Conservation (phyloP, 148 eudicot species). For the Rhododendron henanense region DNA sequence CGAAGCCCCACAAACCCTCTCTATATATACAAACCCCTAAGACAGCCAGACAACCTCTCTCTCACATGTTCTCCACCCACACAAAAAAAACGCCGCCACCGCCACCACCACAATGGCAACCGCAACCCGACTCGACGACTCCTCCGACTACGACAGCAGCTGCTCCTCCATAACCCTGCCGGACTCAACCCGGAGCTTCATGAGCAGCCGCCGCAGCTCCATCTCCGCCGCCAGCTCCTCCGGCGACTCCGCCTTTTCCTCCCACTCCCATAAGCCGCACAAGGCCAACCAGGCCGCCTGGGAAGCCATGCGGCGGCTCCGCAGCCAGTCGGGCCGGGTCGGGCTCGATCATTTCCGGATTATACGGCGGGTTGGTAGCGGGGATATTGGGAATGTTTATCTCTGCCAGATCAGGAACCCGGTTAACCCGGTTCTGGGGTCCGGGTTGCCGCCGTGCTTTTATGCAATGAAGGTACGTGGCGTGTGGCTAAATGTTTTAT, state of each 20-base stretch:
- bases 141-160: constrained; percentile 64
- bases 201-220: constrained; percentile 66
- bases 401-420: constrained; percentile 68
- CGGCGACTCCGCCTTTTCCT: not conserved
- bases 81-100: not conserved
- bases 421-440: constrained; percentile 8
- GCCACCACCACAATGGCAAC: constrained; percentile 21
- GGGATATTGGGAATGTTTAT: constrained; percentile 75
- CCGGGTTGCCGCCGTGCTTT: constrained; percentile 39
- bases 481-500: not conserved
- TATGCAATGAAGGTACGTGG: constrained; percentile 64
- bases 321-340: constrained; percentile 39
- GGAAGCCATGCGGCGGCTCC: constrained; percentile 64
- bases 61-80: constrained; percentile 6
- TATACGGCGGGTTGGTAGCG: constrained; percentile 65
- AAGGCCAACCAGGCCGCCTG: constrained; percentile 74
- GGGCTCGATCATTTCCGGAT: constrained; percentile 68
- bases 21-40: constrained; percentile 14
- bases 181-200: constrained; percentile 75
- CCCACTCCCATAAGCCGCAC: constrained; percentile 54
- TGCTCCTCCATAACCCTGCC: constrained; percentile 64
- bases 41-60: constrained; percentile 11
- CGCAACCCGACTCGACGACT: constrained; percentile 15
- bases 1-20: not conserved
- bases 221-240: constrained; percentile 30